phyloP scores from a whole-genome alignment of 2,329 filamentous ascomycete genomes.

The Penicillium palitans region DNA sequence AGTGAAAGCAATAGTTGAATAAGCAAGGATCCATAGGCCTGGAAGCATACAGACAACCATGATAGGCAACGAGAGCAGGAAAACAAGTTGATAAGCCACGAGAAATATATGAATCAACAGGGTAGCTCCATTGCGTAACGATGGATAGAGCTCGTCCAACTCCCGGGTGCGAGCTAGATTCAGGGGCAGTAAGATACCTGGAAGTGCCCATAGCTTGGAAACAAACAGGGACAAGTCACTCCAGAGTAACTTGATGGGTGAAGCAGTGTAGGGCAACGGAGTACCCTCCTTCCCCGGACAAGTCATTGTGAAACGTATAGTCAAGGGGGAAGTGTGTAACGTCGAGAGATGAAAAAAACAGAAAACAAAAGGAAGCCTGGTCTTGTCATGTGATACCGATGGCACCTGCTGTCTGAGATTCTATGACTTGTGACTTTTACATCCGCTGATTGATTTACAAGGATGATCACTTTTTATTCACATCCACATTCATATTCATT shows the following conservation, averaged over 20 bases:
- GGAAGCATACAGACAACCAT: constrained; percentile 48
- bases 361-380: neutral
- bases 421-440: neutral
- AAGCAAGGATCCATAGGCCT: constrained; percentile 28
- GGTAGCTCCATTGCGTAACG: constrained; percentile 56
- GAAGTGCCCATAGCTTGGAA: constrained; percentile 44
- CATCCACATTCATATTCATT: neutral
- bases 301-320: constrained; percentile 3
- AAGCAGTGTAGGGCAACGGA: constrained; percentile 41
- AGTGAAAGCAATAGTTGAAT: constrained; percentile 30
- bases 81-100: constrained; percentile 58
- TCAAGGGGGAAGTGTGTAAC: neutral
- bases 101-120: constrained; percentile 61
- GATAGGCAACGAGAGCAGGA: constrained; percentile 60
- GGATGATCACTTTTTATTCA: too few species aligned
- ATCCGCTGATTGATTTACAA: neutral
- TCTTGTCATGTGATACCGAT: constrained; percentile 8
- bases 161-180: constrained; percentile 52
- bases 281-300: constrained; percentile 12
- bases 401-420: neutral
- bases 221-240: constrained; percentile 44
- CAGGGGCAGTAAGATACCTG: constrained; percentile 62
- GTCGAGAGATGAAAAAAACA: neutral
- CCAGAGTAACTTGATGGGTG: constrained; percentile 41
- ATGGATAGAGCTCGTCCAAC: constrained; percentile 66